phyloP scores from a whole-genome alignment of 495 filamentous ascomycete species.

The Neurospora sp. region DNA sequence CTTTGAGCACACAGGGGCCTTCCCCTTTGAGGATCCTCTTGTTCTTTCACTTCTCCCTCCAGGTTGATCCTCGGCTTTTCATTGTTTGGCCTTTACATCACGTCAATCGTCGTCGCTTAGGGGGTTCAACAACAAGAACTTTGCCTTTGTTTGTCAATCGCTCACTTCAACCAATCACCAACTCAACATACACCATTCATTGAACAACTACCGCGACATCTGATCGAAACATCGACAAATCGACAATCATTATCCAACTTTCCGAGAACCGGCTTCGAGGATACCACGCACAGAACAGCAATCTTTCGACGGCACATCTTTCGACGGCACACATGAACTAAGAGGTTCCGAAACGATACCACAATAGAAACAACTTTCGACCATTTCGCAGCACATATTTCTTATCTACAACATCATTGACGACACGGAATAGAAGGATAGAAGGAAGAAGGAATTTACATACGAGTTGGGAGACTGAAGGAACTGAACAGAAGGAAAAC shows the following conservation, averaged over 20 bases:
- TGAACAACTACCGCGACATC: background rate
- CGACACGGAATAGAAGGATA: background rate
- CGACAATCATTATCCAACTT: background rate
- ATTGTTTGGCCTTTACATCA: slow-evolving; percentile 12
- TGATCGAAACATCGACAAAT: background rate
- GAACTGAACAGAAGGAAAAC: background rate
- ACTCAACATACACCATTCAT: background rate
- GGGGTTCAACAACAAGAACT: background rate
- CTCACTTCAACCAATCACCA: background rate
- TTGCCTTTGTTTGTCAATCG: slow-evolving; percentile 6
- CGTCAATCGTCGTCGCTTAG: background rate
- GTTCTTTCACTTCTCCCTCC: slow-evolving; percentile 25
- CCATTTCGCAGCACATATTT: background rate
- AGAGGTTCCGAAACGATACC: background rate
- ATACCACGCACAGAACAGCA: background rate
- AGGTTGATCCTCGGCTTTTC: slow-evolving; percentile 43
- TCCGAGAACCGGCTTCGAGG: background rate
- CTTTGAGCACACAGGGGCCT: background rate
- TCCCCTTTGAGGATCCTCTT: background rate
- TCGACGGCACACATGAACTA: background rate
- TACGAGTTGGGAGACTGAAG: background rate
- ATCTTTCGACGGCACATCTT: background rate
- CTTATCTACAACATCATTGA: background rate
- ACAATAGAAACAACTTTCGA: background rate
- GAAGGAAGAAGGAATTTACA: background rate